Evolutionary conservation across 352 stramenopile genomes (phyloP).

Genomic region (Phytophthora aleatoria): DNA sequence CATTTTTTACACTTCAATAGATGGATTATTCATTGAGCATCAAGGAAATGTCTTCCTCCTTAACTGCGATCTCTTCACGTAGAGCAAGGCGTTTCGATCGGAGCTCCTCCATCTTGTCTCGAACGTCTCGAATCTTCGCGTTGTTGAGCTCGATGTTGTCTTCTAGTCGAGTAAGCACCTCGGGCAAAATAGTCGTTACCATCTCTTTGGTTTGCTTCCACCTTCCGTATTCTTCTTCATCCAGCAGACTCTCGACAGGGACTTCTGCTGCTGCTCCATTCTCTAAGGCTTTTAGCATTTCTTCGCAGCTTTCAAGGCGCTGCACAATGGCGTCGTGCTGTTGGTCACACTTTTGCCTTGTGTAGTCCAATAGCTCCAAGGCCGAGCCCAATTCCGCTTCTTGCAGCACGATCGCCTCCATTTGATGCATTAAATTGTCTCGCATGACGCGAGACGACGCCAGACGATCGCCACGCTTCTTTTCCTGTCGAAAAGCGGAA

Average conservation of each 20-base stretch:
- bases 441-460: slow-evolving; percentile 50
- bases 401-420: slow-evolving; percentile 66
- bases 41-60: slow-evolving; percentile 67
- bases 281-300: slow-evolving; percentile 39
- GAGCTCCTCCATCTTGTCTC: slow-evolving; percentile 61
- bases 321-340: slow-evolving; percentile 60
- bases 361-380: slow-evolving; percentile 68
- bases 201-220: slow-evolving; percentile 62
- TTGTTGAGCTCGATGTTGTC: slow-evolving; percentile 73
- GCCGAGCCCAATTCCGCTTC: slow-evolving; percentile 63
- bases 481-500: not conserved
- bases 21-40: slow-evolving; percentile 31
- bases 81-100: slow-evolving; percentile 52
- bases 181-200: slow-evolving; percentile 53
- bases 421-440: slow-evolving; percentile 63
- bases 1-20: slow-evolving; percentile 17
- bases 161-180: slow-evolving; percentile 57
- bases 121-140: slow-evolving; percentile 59
- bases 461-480: slow-evolving; percentile 29
- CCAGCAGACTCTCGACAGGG: slow-evolving; percentile 29
- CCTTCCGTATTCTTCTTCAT: slow-evolving; percentile 39
- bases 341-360: slow-evolving; percentile 37
- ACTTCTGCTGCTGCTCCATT: slow-evolving; percentile 4
- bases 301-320: slow-evolving; percentile 52
- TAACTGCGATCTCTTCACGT: slow-evolving; percentile 60